phyloP scores from a whole-genome alignment of 106 monocot genomes.

The Dendrobium officinale region DNA sequence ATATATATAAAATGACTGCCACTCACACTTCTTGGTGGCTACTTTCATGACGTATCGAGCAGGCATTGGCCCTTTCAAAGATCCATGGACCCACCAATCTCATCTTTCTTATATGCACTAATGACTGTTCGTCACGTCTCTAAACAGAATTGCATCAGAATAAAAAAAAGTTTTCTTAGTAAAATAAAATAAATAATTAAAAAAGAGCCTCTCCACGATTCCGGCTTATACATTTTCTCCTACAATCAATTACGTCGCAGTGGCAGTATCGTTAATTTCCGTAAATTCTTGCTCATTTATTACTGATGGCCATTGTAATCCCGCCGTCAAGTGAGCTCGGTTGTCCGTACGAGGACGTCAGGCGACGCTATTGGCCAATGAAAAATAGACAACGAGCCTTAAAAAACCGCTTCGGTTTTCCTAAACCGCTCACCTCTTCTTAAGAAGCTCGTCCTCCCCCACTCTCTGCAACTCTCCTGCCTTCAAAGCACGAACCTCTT shows the following conservation, averaged over 20 bases:
- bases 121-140: no score
- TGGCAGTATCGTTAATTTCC: neutral
- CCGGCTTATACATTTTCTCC: neutral
- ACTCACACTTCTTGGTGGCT: no score
- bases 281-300: neutral
- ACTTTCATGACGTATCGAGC: no score
- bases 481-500: neutral
- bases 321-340: neutral
- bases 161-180: no score
- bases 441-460: neutral
- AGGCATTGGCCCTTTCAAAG: no score
- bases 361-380: neutral
- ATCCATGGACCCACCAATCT: no score
- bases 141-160: no score
- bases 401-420: neutral
- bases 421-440: neutral
- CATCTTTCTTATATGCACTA: no score
- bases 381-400: neutral
- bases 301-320: neutral
- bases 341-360: neutral
- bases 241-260: neutral
- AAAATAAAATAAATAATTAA: neutral
- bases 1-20: no score
- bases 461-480: neutral
- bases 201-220: neutral